Percentiles rank a stretch among this genome's conserved stretches.
phyloP scores from a whole-genome alignment of 352 stramenopile species.

The Phytopythium boreale region DNA sequence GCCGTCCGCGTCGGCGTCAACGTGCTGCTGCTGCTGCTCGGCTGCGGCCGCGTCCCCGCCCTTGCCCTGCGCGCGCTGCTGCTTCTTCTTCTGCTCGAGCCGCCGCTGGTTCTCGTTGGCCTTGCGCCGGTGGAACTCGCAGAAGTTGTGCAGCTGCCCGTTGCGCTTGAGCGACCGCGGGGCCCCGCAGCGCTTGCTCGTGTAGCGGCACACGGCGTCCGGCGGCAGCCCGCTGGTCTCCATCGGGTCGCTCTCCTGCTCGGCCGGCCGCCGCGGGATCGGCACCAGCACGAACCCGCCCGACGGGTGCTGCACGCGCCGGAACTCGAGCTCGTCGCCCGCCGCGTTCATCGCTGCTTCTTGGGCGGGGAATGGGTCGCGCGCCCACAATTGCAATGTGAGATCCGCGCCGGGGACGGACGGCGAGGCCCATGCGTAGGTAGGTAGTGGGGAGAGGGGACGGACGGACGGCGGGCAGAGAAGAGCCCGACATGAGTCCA shows the following conservation, averaged over 20 bases:
- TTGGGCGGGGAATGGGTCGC: too few species aligned
- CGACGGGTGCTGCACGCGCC: conserved; percentile 25
- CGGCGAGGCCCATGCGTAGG: too few species aligned
- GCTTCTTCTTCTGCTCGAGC: conserved; percentile 53
- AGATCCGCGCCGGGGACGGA: too few species aligned
- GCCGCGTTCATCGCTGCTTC: conserved; percentile 3
- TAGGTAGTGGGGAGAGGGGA: neutral
- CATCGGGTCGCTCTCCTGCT: conserved; percentile 15
- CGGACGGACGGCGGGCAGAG: neutral
- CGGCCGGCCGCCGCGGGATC: conserved; percentile 18
- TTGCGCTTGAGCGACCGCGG: conserved; percentile 41
- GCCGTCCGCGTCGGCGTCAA: neutral
- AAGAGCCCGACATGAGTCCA: neutral
- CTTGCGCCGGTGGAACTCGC: conserved; percentile 41
- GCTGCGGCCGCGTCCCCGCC: neutral
- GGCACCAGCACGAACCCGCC: conserved; percentile 17
- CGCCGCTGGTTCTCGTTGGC: conserved; percentile 73
- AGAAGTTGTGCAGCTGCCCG: conserved; percentile 48
- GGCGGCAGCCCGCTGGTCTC: conserved; percentile 17
- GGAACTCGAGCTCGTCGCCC: conserved; percentile 24
- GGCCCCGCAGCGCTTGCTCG: conserved; percentile 42
- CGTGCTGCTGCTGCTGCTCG: too few species aligned
- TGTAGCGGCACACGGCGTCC: conserved; percentile 41
- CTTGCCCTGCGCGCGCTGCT: neutral
- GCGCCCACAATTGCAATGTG: neutral